phyloP scores from a whole-genome alignment of 225 moss, liverwort and hornwort genomes.

The Takakia lepidozioides region DNA sequence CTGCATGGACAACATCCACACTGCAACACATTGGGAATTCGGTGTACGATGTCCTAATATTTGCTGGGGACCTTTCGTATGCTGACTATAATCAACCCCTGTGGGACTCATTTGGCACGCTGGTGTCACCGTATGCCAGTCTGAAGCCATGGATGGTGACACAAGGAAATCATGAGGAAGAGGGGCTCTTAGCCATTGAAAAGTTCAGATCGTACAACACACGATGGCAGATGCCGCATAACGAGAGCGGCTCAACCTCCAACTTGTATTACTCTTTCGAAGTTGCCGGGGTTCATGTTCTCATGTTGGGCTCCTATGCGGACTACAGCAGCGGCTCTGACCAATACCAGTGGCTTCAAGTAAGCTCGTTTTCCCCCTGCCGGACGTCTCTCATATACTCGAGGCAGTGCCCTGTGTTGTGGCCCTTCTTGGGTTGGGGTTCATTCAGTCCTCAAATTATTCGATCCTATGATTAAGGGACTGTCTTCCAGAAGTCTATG shows the following conservation, averaged over 20 bases:
- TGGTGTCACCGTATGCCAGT: slow-evolving; percentile 72
- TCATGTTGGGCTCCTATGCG: slow-evolving; percentile 82
- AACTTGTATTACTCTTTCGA: slow-evolving; percentile 90
- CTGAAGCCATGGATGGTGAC: slow-evolving; percentile 89
- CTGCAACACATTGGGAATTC: slow-evolving; percentile 46
- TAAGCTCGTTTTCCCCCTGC: slow-evolving; percentile 16
- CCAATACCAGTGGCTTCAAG: slow-evolving; percentile 74
- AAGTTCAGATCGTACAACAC: slow-evolving; percentile 69
- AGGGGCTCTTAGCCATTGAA: slow-evolving; percentile 53
- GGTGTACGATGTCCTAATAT: slow-evolving; percentile 55
- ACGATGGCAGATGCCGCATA: slow-evolving; percentile 81
- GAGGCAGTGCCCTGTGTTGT: no score
- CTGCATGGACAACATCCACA: slow-evolving; percentile 71
- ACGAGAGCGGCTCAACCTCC: slow-evolving; percentile 69
- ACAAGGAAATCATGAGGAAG: slow-evolving; percentile 78
- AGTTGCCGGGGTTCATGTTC: slow-evolving; percentile 78
- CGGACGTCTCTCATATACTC: no score
- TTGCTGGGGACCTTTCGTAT: slow-evolving; percentile 80
- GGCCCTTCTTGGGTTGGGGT: no score
- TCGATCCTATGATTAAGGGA: no score
- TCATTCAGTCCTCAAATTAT: no score
- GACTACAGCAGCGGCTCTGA: slow-evolving; percentile 40
- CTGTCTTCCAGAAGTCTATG: no score
- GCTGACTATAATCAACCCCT: slow-evolving; percentile 88
- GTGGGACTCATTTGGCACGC: slow-evolving; percentile 86